Evolutionary conservation across 768 basidiomycete genomes (phyloP).

Genomic region (Suillus variegatus): DNA sequence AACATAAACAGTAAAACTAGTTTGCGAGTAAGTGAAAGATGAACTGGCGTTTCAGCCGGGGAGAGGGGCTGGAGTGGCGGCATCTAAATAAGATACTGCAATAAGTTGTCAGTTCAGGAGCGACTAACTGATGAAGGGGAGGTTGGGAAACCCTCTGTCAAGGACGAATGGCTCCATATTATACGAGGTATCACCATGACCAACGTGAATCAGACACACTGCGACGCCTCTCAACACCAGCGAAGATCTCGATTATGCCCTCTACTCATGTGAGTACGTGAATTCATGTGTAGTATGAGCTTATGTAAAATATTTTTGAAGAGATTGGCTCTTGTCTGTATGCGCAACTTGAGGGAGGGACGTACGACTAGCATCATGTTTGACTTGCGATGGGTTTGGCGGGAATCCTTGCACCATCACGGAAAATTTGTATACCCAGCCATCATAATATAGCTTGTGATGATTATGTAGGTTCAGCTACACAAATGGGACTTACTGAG

Average conservation of each 20-base stretch:
- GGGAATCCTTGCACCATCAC: no score
- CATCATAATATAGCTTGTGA: no score
- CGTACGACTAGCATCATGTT: no score
- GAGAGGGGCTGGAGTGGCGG: neutral
- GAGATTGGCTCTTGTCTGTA: no score
- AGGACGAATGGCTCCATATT: neutral
- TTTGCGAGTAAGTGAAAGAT: constrained; percentile 29
- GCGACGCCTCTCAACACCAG: neutral
- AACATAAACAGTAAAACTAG: constrained; percentile 36
- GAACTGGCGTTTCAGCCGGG: constrained; percentile 1
- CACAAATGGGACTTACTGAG: no score
- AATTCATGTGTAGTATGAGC: no score
- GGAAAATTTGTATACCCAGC: no score
- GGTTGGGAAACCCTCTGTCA: neutral
- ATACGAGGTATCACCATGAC: neutral
- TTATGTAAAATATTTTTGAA: no score
- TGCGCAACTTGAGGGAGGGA: no score
- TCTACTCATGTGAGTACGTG: no score
- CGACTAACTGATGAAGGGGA: neutral
- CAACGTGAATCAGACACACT: neutral
- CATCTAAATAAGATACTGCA: constrained; percentile 13
- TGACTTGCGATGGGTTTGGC: no score
- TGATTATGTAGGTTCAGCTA: no score
- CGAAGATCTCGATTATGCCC: neutral
- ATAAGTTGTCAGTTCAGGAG: neutral